Conservation (phyloP, 768 basidiomycete genomes). For the Leccinum disarticulatum region DNA sequence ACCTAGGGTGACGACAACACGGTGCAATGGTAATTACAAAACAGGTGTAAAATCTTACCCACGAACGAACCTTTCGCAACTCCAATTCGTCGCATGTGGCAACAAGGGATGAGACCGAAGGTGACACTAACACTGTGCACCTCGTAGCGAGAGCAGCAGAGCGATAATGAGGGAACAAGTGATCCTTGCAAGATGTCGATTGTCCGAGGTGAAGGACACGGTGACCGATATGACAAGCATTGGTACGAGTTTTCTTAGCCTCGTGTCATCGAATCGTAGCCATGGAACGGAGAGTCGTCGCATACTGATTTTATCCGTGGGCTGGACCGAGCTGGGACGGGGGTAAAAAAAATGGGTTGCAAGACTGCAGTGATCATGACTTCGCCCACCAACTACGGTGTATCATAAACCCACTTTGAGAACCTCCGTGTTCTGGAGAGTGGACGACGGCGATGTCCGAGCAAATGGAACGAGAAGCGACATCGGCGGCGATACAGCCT, state of each 20-base stretch:
- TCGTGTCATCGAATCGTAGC: slow-evolving; percentile 50
- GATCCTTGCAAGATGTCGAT: slow-evolving; percentile 78
- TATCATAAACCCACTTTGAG: background rate
- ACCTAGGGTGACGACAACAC: slow-evolving; percentile 2
- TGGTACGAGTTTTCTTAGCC: slow-evolving; percentile 87
- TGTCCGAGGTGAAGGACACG: slow-evolving; percentile 68
- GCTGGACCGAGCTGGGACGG: slow-evolving; percentile 44
- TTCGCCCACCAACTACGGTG: background rate
- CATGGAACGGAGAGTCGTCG: background rate
- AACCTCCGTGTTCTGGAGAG: background rate
- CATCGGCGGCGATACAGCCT: background rate
- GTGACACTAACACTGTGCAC: slow-evolving; percentile 57
- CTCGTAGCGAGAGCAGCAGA: slow-evolving; percentile 59
- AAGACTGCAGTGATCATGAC: background rate
- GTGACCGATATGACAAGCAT: slow-evolving; percentile 79
- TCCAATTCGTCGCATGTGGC: slow-evolving; percentile 81
- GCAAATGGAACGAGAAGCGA: background rate
- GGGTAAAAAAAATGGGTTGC: background rate
- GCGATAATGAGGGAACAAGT: slow-evolving; percentile 87
- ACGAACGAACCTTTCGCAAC: slow-evolving; percentile 55
- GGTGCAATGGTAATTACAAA: background rate
- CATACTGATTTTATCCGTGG: slow-evolving; percentile 53
- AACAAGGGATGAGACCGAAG: slow-evolving; percentile 66
- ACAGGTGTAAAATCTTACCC: background rate
- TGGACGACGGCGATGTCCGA: background rate